Percentiles rank a stretch among this genome's conserved stretches.
Conservation (phyloP, 768 basidiomycete genomes). For the Tulasnella sp. region DNA sequence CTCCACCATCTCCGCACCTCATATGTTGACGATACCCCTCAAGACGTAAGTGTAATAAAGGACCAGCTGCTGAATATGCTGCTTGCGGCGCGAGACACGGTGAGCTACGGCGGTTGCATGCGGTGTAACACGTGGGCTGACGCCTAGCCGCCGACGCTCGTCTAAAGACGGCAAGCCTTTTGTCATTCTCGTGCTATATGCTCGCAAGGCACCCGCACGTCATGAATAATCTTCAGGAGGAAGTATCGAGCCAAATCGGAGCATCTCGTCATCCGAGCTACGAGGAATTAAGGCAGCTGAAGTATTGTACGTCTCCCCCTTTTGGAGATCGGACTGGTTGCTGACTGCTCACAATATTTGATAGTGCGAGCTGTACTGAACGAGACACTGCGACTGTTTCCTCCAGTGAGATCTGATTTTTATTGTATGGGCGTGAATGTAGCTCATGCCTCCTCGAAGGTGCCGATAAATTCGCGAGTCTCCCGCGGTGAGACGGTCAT, state of each 20-base stretch:
- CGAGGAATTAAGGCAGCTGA: constrained; percentile 21
- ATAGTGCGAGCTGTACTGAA: constrained; percentile 27
- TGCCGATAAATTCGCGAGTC: constrained; percentile 14
- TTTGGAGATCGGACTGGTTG: not conserved
- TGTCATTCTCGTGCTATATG: constrained; percentile 25
- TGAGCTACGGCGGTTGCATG: constrained; percentile 9
- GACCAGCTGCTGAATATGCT: constrained; percentile 21
- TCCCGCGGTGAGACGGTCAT: constrained; percentile 20
- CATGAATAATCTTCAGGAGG: constrained; percentile 18
- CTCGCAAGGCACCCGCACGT: constrained; percentile 23
- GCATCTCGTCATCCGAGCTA: constrained; percentile 17
- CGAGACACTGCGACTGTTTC: constrained; percentile 28
- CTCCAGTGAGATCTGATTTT: constrained; percentile 22
- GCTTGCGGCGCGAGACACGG: constrained; percentile 28
- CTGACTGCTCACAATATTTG: not conserved
- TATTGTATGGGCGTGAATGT: not conserved
- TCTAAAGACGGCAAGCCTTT: constrained; percentile 23
- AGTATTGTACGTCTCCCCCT: constrained; percentile 6
- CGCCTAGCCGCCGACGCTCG: not conserved
- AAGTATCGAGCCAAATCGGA: constrained; percentile 18
- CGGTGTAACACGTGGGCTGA: not conserved
- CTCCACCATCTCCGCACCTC: no score
- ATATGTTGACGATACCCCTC: not conserved
- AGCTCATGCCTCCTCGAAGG: not conserved
- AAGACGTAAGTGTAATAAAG: not conserved